Conservation (phyloP, 345 rosid genomes). For the Microthlaspi erraticum region DNA sequence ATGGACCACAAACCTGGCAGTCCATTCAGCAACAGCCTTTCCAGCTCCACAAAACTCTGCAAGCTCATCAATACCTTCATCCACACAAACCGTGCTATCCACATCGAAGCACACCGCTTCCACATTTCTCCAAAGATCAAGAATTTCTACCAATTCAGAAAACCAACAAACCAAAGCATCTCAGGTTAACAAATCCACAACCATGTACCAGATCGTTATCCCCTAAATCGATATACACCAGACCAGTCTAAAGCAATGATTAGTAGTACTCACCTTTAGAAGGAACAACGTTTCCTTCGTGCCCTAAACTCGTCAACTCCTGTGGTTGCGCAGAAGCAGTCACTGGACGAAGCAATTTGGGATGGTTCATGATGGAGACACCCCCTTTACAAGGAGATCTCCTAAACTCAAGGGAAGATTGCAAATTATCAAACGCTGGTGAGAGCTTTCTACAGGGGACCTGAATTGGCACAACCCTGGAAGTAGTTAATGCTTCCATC, state of each 20-base stretch:
- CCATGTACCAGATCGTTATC: background rate
- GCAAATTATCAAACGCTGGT: slow-evolving; percentile 38
- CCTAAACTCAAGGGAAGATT: slow-evolving; percentile 42
- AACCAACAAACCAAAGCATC: slow-evolving; percentile 36
- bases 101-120: slow-evolving; percentile 96
- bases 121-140: slow-evolving; percentile 74
- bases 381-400: slow-evolving; percentile 38
- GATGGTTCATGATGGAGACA: slow-evolving; percentile 48
- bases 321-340: slow-evolving; percentile 59
- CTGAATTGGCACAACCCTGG: slow-evolving; percentile 48
- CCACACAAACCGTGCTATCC: slow-evolving; percentile 95
- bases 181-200: slow-evolving; percentile 12
- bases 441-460: slow-evolving; percentile 43
- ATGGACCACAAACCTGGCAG: slow-evolving; percentile 69
- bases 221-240: slow-evolving; percentile 2
- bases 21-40: slow-evolving; percentile 95
- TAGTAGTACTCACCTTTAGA: slow-evolving; percentile 53
- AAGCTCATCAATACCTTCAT: slow-evolving; percentile 97
- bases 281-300: slow-evolving; percentile 54
- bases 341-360: slow-evolving; percentile 50
- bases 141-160: slow-evolving; percentile 56
- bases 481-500: slow-evolving; percentile 66
- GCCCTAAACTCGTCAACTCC: slow-evolving; percentile 50
- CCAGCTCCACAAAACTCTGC: slow-evolving; percentile 99
- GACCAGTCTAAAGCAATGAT: background rate